A percentile compares a stretch with the other conserved stretches of the same genome.
These are phyloP conservation scores for Penicillium sp. DNA, from an alignment of 2,329 filamentous ascomycete species.

Conservation along the genomic window DNA sequence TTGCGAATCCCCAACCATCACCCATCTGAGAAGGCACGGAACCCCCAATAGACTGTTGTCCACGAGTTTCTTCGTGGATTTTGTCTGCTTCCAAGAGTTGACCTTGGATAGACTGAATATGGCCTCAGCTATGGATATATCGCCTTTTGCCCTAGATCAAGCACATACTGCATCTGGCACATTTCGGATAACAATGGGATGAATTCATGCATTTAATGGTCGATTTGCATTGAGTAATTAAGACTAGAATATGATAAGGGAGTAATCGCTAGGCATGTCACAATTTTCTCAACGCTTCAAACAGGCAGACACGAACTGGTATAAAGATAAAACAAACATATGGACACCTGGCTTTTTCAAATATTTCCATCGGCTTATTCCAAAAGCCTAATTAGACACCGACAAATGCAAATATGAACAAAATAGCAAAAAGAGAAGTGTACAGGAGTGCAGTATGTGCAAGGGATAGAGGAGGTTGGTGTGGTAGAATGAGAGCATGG, in stretches of 20 bases:
- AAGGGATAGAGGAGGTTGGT: neutral
- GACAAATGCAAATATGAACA: conserved; percentile 8
- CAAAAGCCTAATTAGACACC: conserved; percentile 1
- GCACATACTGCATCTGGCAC: neutral
- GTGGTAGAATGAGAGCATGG: neutral
- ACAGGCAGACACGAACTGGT: neutral
- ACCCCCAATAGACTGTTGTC: conserved; percentile 12
- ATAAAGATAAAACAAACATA: conserved; percentile 1
- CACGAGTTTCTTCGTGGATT: conserved; percentile 3
- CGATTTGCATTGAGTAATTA: neutral
- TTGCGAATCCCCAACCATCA: conserved; percentile 54
- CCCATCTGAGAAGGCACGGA: conserved; percentile 28
- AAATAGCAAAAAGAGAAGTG: neutral
- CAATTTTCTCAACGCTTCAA: neutral
- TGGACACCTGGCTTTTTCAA: neutral
- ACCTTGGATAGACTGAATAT: neutral
- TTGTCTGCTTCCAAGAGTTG: neutral
- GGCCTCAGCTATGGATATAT: too few species aligned
- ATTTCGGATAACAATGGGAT: neutral
- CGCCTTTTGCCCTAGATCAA: too few species aligned
- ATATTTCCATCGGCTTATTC: neutral
- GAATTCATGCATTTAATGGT: conserved; percentile 1
- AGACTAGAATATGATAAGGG: neutral
- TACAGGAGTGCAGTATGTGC: conserved; percentile 9
- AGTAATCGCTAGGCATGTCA: neutral